Evolutionary conservation across 176 grass and related monocot species (phyloP).

Genomic region (Oryza coarctata): DNA sequence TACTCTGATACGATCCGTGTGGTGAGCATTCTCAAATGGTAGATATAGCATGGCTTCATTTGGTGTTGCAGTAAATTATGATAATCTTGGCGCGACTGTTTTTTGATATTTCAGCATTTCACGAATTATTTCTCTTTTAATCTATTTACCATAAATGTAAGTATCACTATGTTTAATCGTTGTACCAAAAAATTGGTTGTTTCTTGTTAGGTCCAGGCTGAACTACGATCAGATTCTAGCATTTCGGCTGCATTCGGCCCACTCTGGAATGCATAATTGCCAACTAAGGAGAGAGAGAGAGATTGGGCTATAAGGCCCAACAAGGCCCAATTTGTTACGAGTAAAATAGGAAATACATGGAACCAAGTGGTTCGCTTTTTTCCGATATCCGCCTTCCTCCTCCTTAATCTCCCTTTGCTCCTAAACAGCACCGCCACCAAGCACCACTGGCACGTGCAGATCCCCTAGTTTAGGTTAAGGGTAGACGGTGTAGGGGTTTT

Average conservation of each 20-base stretch:
- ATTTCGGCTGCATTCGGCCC: neutral
- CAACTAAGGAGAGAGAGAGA: neutral
- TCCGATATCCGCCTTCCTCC: too few species aligned
- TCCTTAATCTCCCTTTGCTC: neutral
- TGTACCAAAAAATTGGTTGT: too few species aligned
- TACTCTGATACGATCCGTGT: neutral
- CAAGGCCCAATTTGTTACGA: neutral
- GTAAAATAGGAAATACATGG: neutral
- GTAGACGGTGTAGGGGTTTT: neutral
- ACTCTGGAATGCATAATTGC: neutral
- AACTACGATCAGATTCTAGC: neutral
- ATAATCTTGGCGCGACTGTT: neutral
- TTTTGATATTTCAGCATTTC: neutral
- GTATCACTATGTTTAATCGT: too few species aligned
- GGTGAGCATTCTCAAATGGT: neutral
- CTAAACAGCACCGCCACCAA: neutral
- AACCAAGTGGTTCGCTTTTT: neutral
- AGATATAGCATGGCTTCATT: neutral
- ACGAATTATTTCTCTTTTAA: neutral
- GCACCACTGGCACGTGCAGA: neutral
- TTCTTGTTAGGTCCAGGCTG: neutral
- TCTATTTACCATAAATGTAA: neutral
- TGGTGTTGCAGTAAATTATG: neutral
- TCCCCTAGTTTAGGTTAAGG: neutral
- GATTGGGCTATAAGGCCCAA: neutral